Base-by-base conservation (phyloP, 306 rosid genomes). In the Glycyrrhiza uralensis region DNA sequence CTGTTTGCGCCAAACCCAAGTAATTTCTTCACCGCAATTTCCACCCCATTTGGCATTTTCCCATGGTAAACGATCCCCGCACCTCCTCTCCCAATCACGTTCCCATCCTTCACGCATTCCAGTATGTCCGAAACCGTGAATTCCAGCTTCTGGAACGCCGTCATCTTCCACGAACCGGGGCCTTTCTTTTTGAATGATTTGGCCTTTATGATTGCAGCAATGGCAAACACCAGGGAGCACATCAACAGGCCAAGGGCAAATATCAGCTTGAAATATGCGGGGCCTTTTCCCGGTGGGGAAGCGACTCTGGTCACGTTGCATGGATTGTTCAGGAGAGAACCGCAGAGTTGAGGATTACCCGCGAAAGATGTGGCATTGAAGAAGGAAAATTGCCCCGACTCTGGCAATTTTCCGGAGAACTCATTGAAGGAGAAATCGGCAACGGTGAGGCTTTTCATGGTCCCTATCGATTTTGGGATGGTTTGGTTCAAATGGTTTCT, bases 351-450 rank as follows among this genome's bases (percentile, higher is more conserved):
- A 66, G 96, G 91, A 69, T 92, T 92, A 0, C 98, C 98, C 0
- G 95, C 96, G 12, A 88, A 92, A 9, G 98, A 76, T 0, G 98
- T 83, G 11, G 96, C 96, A 5, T 89, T 92, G 57, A 90, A 88
- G 86, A 84, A 85, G 6, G 83, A 33, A n/a, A 92, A 90, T 33
- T 92, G 97, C 70, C 98, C 98, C 0, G 86, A 70, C 59, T 90
- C 96, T 0, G 98, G 96, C 42, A 92, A 76, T 70, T 83, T 86
- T 0, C 98, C 98, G 0, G 91, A 81, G 62, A 92, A 79, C 29
- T 92, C 90, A 28, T 92, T 92, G 92, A 92, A 92, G 82, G 98
- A 92, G 84, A 92, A 92, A 81, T 92, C 98, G 0, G 98, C 98
- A 57, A 75, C 81, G 0, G 92, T 92, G 79, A 92, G 98, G 82